A percentile compares a stretch with the other conserved stretches of the same genome.
Conservation (phyloP, 306 rosid genomes). For the Vigna mungo region DNA sequence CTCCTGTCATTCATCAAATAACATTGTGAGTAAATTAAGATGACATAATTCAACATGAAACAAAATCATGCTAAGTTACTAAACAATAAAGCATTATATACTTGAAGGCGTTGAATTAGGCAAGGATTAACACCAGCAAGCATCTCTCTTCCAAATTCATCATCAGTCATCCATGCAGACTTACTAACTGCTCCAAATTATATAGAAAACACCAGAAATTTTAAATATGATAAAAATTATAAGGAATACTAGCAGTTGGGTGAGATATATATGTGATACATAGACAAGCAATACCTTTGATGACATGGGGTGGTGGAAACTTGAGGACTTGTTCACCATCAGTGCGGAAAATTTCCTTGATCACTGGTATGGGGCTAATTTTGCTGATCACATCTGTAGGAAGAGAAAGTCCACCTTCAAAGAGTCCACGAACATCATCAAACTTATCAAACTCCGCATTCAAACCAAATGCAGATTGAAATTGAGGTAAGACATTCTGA, state of each 20-base stretch:
- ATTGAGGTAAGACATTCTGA: conserved; percentile 49
- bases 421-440: conserved; percentile 59
- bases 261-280: neutral
- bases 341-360: conserved; percentile 63
- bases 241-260: too few relatives aligned
- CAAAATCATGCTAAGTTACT: neutral
- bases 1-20: conserved; percentile 49
- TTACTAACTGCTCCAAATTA: conserved; percentile 50
- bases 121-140: conserved; percentile 70
- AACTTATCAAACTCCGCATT: conserved; percentile 58
- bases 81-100: conserved; percentile 14
- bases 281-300: conserved; percentile 40
- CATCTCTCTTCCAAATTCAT: conserved; percentile 73
- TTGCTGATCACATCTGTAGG: conserved; percentile 46
- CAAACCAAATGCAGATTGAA: conserved; percentile 35
- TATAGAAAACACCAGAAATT: neutral
- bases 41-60: neutral
- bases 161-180: conserved; percentile 74
- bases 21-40: neutral
- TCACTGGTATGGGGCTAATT: conserved; percentile 54
- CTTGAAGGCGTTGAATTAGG: conserved; percentile 47
- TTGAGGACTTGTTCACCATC: conserved; percentile 65
- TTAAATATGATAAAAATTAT: neutral
- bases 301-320: conserved; percentile 66
- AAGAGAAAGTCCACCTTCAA: conserved; percentile 58